Conservation (phyloP, 768 basidiomycete genomes). For the Lactifluus pinguis region DNA sequence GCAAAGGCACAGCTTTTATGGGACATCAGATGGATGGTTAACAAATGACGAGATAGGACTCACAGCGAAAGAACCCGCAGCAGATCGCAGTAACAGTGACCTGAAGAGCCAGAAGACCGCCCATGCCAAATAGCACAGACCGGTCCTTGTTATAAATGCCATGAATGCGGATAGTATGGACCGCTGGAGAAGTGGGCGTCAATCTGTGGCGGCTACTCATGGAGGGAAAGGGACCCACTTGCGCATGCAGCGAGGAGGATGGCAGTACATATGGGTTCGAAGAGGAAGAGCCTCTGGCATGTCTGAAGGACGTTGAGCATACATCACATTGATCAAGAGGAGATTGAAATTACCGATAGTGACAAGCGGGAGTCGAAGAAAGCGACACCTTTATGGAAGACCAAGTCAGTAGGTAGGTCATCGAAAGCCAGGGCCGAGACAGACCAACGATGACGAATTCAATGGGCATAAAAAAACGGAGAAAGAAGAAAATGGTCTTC, state of each 20-base stretch:
- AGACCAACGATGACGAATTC: conserved; percentile 72
- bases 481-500: conserved; percentile 67
- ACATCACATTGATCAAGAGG: neutral
- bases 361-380: conserved; percentile 75
- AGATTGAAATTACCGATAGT: conserved; percentile 34
- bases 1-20: conserved; percentile 53
- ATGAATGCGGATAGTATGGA: conserved; percentile 71
- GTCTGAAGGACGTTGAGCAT: conserved; percentile 28
- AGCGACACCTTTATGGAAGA: conserved; percentile 49
- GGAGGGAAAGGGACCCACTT: conserved; percentile 26
- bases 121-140: conserved; percentile 45
- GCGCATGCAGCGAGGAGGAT: conserved; percentile 68
- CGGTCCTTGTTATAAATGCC: conserved; percentile 68
- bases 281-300: conserved; percentile 68
- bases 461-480: conserved; percentile 67
- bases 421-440: conserved; percentile 15
- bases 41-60: conserved; percentile 21
- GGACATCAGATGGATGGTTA: conserved; percentile 2
- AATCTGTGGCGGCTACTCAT: neutral
- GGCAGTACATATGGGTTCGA: conserved; percentile 81
- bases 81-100: conserved; percentile 62
- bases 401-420: neutral
- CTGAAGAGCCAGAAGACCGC: conserved; percentile 54
- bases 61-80: conserved; percentile 73
- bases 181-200: conserved; percentile 28